Evolutionary conservation across 345 rosid species (phyloP).

Genomic region (Eucalyptus brandiana): DNA sequence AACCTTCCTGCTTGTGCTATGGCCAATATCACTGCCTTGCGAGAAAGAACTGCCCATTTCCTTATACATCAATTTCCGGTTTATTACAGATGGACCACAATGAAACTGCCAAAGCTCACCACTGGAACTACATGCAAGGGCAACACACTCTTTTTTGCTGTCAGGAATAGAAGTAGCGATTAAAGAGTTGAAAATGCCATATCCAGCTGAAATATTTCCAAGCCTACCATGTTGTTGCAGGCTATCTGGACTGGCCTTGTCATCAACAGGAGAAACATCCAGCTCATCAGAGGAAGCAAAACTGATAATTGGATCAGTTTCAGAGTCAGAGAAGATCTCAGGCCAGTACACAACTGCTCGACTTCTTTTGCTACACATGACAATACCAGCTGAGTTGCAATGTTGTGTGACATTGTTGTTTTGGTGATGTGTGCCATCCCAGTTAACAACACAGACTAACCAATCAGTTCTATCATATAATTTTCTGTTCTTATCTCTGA

Average conservation of each 20-base stretch:
- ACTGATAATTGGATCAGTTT: slow-evolving; percentile 24
- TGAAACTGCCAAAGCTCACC: slow-evolving; percentile 76
- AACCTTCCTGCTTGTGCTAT: slow-evolving; percentile 29
- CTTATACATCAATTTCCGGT: slow-evolving; percentile 16
- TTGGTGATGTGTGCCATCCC: slow-evolving; percentile 32
- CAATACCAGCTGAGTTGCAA: slow-evolving; percentile 32
- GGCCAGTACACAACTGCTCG: slow-evolving; percentile 65
- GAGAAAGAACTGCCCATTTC: slow-evolving; percentile 19
- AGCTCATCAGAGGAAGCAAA: slow-evolving; percentile 26
- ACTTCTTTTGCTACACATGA: slow-evolving; percentile 55
- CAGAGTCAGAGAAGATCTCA: slow-evolving; percentile 38
- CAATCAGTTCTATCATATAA: slow-evolving; percentile 26
- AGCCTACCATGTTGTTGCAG: slow-evolving; percentile 12
- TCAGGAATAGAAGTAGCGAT: slow-evolving; percentile 37
- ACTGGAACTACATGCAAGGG: slow-evolving; percentile 51
- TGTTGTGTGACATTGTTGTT: slow-evolving; percentile 19
- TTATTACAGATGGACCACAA: slow-evolving; percentile 43
- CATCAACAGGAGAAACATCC: slow-evolving; percentile 20
- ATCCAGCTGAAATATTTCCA: slow-evolving; percentile 19
- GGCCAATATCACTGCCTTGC: slow-evolving; percentile 19
- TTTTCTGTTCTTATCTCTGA: slow-evolving; percentile 8
- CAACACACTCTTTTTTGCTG: slow-evolving; percentile 33
- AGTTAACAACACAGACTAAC: slow-evolving; percentile 55
- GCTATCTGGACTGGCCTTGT: slow-evolving; percentile 15
- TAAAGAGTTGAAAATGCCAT: slow-evolving; percentile 46